Base-by-base conservation (phyloP, 192 early-diverging fungal genomes). In the Backusella australiensis region DNA sequence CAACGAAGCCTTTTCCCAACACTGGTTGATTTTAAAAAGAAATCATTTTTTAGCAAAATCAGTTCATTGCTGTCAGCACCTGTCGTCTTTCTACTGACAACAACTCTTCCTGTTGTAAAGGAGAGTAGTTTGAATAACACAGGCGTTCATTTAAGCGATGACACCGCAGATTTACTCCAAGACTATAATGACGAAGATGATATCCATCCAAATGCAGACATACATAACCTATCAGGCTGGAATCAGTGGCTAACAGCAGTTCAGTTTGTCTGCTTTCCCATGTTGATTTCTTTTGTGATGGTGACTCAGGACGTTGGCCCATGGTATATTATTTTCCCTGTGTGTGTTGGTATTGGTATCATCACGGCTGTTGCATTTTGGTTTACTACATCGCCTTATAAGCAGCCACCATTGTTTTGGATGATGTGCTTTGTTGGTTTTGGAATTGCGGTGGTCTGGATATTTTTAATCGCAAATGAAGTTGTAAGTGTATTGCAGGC, bases 391-490 rank as follows among this genome's bases (percentile, higher is more conserved):
- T 69, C 69, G 21, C 76, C 82, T 14, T 49, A 80, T 36, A n/a
- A 77, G 6, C 86, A 79, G 14, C 89, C 89, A 34, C 67, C 76
- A 34, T 74, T 82, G 15, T 85, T 83, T 72, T 85, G 83, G 69
- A 81, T 83, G 34, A 70, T 90, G 52, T 84, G 89, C 41, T 87
- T 89, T 80, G 77, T 91, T 29, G 96, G 96, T 12, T 96, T 98
- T 77, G 77, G 87, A 39, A 83, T 93, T 19, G 91, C 91, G 0
- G 90, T 98, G 34, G 81, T 89, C 0, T 98, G 96, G 96, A 92
- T 98, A 12, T 95, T 90, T 83, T 77, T 96, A 17, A 86, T 96
- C 52, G 95, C 97, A 1, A 94, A 93, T 77, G 97, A 99, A 75
- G 90, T 97, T 38, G 95, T 99, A 2, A 90, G 92, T 17, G 85